phyloP scores from a whole-genome alignment of 805 yeast species.

The Yarrowia sp. region DNA sequence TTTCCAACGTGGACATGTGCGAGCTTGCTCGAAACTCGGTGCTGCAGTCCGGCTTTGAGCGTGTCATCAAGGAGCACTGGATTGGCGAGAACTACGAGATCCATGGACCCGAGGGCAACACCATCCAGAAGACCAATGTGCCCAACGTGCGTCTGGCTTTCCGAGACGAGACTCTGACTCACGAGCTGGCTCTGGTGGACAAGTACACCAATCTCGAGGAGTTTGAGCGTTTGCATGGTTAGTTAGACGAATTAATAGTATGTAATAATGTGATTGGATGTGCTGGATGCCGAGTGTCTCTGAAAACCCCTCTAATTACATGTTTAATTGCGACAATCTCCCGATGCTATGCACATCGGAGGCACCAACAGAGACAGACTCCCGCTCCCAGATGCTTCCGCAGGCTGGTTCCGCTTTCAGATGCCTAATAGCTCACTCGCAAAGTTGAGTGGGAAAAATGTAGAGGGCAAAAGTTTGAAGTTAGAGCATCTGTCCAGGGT shows the following conservation, averaged over 20 bases:
- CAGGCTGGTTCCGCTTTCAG: neutral
- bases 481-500: neutral
- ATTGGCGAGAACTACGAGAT: constrained; percentile 58
- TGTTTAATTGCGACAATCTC: no score
- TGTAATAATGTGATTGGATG: neutral
- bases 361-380: neutral
- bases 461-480: neutral
- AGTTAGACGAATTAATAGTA: no score
- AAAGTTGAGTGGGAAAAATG: neutral
- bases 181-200: constrained; percentile 50
- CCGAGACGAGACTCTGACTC: constrained; percentile 79
- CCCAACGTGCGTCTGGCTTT: constrained; percentile 84
- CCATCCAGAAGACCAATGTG: constrained; percentile 90
- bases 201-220: constrained; percentile 33
- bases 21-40: constrained; percentile 94
- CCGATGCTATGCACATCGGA: neutral
- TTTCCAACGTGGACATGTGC: constrained; percentile 95
- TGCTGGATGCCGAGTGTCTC: neutral
- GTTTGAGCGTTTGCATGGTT: constrained; percentile 14
- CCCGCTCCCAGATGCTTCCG: neutral
- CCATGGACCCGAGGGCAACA: constrained; percentile 76
- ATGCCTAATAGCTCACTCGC: no score
- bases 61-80: constrained; percentile 86
- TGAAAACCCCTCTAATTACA: no score
- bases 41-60: constrained; percentile 90